Percentiles rank a stretch among this genome's conserved stretches.
Evolutionary conservation across 1,139 yeast genomes (phyloP).

Genomic region (Kazachstania sp.): DNA sequence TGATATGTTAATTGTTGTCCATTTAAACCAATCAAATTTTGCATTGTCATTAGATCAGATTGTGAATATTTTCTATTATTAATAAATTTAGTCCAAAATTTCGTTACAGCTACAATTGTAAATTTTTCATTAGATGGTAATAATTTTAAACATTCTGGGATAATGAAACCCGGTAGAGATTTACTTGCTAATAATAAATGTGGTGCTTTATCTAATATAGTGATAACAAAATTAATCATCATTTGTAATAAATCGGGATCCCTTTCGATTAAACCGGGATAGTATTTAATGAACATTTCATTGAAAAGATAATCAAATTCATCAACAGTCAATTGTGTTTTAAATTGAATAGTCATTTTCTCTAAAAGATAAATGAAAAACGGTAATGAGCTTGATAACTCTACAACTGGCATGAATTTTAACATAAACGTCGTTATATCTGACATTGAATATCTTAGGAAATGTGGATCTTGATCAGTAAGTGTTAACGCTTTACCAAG

Average conservation of each 20-base stretch:
- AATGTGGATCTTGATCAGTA: constrained; percentile 27
- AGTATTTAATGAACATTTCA: constrained; percentile 20
- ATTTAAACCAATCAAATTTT: constrained; percentile 19
- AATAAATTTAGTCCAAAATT: constrained; percentile 58
- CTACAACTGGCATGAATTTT: constrained; percentile 14
- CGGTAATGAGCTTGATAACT: constrained; percentile 22
- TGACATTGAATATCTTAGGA: constrained; percentile 22
- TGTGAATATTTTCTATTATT: constrained; percentile 45
- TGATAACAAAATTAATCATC: constrained; percentile 49
- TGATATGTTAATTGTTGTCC: constrained; percentile 24
- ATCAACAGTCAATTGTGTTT: constrained; percentile 14
- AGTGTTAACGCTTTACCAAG: constrained; percentile 25
- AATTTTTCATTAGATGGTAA: constrained; percentile 54
- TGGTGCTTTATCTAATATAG: constrained; percentile 46
- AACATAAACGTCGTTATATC: constrained; percentile 25
- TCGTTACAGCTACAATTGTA: constrained; percentile 50
- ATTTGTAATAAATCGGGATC: constrained; percentile 36
- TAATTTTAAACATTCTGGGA: constrained; percentile 36
- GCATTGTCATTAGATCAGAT: constrained; percentile 38
- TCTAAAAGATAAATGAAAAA: constrained; percentile 26
- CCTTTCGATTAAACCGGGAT: constrained; percentile 22
- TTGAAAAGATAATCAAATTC: constrained; percentile 27
- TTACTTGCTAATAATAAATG: constrained; percentile 37
- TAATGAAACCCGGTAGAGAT: constrained; percentile 31
- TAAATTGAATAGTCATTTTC: constrained; percentile 18